A percentile compares a stretch with the other conserved stretches of the same genome.
Evolutionary conservation across 1,284 basidiomycete genomes (phyloP).

Genomic region (Microbotryum violaceum): DNA sequence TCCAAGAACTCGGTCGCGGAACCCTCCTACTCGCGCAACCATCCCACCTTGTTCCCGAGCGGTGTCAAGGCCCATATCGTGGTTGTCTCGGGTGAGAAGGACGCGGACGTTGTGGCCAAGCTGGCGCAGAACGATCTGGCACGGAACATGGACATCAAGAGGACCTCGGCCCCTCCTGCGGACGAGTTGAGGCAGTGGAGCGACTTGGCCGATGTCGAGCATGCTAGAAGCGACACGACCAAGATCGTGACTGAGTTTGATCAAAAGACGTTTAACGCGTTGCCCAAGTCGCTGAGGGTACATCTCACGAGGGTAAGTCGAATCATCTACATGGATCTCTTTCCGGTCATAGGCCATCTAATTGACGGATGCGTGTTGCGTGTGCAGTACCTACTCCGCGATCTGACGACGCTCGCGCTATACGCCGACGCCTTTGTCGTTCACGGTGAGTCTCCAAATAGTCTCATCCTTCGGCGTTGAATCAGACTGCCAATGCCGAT

Average conservation of each 20-base stretch:
- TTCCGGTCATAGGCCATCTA: no score
- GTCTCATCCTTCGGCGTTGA: background rate
- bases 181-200: slow-evolving; percentile 9
- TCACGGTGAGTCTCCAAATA: slow-evolving; percentile 10
- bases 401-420: slow-evolving; percentile 15
- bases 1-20: slow-evolving; percentile 10
- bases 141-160: background rate
- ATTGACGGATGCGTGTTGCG: no score
- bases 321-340: no score
- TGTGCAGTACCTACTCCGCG: slow-evolving; percentile 17
- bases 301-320: slow-evolving; percentile 8
- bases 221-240: background rate
- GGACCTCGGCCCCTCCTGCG: slow-evolving; percentile 9
- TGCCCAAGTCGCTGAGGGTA: slow-evolving; percentile 15
- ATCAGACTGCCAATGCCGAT: background rate
- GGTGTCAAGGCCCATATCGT: slow-evolving; percentile 13
- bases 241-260: slow-evolving; percentile 14
- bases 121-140: no score
- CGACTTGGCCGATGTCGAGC: slow-evolving; percentile 2
- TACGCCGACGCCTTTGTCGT: slow-evolving; percentile 30
- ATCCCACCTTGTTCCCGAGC: slow-evolving; percentile 19
- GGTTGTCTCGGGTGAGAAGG: slow-evolving; percentile 7
- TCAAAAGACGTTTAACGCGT: slow-evolving; percentile 13
- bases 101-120: no score
- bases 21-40: slow-evolving; percentile 25